Evolutionary conservation across 805 yeast species (phyloP), one percentile per base, ranked within the genome.

Genomic region (Candida bentonensis): DNA sequence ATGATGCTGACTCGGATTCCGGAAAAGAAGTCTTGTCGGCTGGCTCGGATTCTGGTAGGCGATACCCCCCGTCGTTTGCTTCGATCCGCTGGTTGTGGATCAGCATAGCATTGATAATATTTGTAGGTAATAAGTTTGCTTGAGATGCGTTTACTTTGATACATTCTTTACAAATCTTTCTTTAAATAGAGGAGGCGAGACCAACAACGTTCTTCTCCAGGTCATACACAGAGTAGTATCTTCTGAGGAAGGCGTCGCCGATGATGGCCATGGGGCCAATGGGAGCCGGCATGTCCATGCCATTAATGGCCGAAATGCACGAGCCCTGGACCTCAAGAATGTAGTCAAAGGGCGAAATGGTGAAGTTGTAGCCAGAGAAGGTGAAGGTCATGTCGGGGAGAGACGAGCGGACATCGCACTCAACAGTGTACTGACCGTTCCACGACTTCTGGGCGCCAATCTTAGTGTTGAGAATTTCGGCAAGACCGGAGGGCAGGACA

Each of bases 211-310:
- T 72, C 64, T 79, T 77, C 59, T 84, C 86, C 58, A 89, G 64
- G 64, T 92, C 97, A 67, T 92, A 92, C 53, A 92, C 75, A 21
- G 96, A 86, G 74, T 92, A 92, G 72, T 78, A 89, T 61, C 73
- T 82, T 72, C 98, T 85, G 68, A 92, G 76, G 81, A 92, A 92
- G 15, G 97, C 89, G 61, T 92, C 98, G 61, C 98, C 98, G 54
- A 92, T 69, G 58, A 92, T 89, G 47, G 96, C 95, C 67, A 92
- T 67, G 53, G 95, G 96, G 48, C 97, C 97, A 57, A 89, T 81
- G 50, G 96, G 96, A 57, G 79, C 85, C 44, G 97, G 97, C 78
- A 92, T 77, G 62, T 92, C 98, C 89, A 92, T 78, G 56, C 95
- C 94, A 34, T 95, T 87, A 72, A 92, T 84, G 4, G 94, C 94